These are phyloP conservation scores for Medicago arabica DNA, from an alignment of 306 rosid species.

Conservation along the genomic window DNA sequence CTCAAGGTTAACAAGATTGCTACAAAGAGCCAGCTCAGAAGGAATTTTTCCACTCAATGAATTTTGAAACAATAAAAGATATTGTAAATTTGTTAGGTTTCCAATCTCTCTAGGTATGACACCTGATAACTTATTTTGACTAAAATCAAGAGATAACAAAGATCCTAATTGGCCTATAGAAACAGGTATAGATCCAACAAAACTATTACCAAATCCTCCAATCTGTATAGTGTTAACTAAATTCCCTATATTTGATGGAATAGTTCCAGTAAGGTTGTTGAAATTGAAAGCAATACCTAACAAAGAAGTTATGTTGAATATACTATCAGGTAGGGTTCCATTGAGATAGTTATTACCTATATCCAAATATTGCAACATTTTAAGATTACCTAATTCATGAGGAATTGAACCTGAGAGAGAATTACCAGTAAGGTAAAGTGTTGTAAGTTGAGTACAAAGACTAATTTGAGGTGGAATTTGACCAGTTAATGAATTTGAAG, in stretches of 20 bases:
- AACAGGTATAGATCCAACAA: slow-evolving; percentile 69
- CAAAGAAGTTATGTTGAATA: slow-evolving; percentile 76
- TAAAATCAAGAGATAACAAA: slow-evolving; percentile 63
- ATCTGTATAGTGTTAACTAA: slow-evolving; percentile 53
- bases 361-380: slow-evolving; percentile 55
- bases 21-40: slow-evolving; percentile 60
- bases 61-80: slow-evolving; percentile 54
- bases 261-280: slow-evolving; percentile 67
- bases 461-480: slow-evolving; percentile 68
- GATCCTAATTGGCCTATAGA: slow-evolving; percentile 63
- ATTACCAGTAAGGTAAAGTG: slow-evolving; percentile 54
- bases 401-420: slow-evolving; percentile 74
- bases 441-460: slow-evolving; percentile 67
- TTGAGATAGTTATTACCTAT: slow-evolving; percentile 56
- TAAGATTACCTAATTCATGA: slow-evolving; percentile 59
- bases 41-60: slow-evolving; percentile 71
- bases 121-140: slow-evolving; percentile 72
- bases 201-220: slow-evolving; percentile 52
- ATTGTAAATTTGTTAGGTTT: slow-evolving; percentile 57
- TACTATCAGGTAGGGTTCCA: slow-evolving; percentile 74
- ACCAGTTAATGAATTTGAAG: slow-evolving; percentile 71
- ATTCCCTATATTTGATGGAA: slow-evolving; percentile 70
- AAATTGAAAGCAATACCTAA: slow-evolving; percentile 48
- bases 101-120: slow-evolving; percentile 66
- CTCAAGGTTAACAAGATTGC: slow-evolving; percentile 59